Conservation (phyloP, 2,329 filamentous ascomycete species). For the Apiospora koreana region DNA sequence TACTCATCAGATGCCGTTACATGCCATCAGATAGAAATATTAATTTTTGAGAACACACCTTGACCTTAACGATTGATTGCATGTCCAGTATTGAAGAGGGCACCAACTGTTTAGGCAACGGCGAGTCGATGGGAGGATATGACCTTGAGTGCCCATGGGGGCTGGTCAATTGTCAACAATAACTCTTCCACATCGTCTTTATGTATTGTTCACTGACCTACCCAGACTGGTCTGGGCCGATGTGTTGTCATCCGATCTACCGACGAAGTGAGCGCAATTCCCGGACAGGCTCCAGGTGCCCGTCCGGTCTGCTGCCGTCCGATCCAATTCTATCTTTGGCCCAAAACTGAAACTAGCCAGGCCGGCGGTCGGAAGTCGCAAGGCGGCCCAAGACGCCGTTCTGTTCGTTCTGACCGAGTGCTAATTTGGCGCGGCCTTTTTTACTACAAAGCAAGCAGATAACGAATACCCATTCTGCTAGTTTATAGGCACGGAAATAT, state of each 20-base stretch:
- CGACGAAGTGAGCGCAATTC: neutral
- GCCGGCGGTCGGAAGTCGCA: neutral
- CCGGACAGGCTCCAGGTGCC: neutral
- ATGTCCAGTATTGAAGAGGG: neutral
- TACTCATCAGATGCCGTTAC: neutral
- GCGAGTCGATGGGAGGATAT: neutral
- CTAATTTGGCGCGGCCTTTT: no score
- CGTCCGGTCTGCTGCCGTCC: neutral
- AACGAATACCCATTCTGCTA: no score
- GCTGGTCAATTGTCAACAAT: neutral
- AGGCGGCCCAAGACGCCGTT: neutral
- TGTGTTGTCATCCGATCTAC: neutral
- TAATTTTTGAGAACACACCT: neutral
- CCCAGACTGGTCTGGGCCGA: neutral
- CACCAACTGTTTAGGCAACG: neutral
- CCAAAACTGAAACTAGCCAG: neutral
- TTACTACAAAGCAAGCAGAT: no score
- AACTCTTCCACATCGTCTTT: neutral
- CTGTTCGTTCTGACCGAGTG: no score
- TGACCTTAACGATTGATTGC: neutral
- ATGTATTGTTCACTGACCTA: no score
- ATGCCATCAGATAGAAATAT: neutral
- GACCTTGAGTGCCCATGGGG: neutral
- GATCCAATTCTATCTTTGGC: neutral
- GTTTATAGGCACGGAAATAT: no score